Base-by-base conservation (phyloP, 1,284 basidiomycete species). In the Fomitopsis betulina region DNA sequence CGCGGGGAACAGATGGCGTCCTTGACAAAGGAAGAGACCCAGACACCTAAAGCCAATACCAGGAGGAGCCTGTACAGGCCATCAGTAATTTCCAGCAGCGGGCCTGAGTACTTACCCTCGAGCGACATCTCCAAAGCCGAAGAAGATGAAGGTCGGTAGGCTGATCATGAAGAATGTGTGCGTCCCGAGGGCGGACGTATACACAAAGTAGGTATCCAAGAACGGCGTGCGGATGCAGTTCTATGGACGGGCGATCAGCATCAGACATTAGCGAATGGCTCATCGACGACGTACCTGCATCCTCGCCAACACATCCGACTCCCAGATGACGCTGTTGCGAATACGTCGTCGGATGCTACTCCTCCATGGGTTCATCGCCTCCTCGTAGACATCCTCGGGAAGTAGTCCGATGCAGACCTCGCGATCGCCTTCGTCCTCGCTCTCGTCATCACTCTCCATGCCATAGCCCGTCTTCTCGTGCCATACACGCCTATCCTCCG, bases 121-220 rank as follows among this genome's bases (percentile, higher is more conserved):
- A 4, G 88, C 93, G 49, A 86, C 76, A 52, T 87, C 80, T 1
- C 77, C 77, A 61, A 86, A 83, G 1, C 94, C 94, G 66, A 96
- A 93, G 81, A 95, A 98, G 70, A 90, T 96, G 58, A 93, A 79
- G 3, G 89, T 78, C 0, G 96, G 96, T 1, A 98, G 76, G 63
- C 92, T 84, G 27, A 88, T 85, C 84, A 96, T 92, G 79, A 98
- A 98, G 77, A 96, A 98, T 0, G 93, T 96, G 69, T 98, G 96
- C 0, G 94, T 93, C 0, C 93, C 93, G 50, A 97, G 81, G 0
- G 93, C 81, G 1, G 93, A 94, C 0, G 93, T 91, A 70, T 96
- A 93, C 59, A 96, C 87, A 70, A 99, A 98, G 70, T 93, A 98
- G 1, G 76, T 77, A 72, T 99, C 96, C 21, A 94, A 75, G 75